Conservation (phyloP, 2,329 filamentous ascomycete species). For the Furcasterigmium furcatum region DNA sequence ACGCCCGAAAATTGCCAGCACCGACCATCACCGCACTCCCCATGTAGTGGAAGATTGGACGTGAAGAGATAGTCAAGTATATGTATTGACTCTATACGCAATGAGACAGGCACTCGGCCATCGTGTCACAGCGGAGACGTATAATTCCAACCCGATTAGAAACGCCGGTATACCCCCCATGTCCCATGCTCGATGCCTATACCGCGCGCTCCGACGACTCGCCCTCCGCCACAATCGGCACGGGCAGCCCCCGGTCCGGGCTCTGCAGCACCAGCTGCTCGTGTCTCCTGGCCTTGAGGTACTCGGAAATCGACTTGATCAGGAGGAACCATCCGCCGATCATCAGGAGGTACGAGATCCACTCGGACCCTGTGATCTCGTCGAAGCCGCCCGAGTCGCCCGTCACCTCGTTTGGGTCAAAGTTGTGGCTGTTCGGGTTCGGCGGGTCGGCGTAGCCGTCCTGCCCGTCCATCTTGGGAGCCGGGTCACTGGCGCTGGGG, state of each 20-base stretch:
- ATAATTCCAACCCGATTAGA: no score
- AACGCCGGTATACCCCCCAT: not conserved
- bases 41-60: no score
- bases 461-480: conserved; percentile 41
- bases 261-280: conserved; percentile 92
- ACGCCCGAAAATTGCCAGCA: no score
- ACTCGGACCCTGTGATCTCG: conserved; percentile 73
- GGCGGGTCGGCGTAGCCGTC: conserved; percentile 67
- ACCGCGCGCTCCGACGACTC: conserved; percentile 78
- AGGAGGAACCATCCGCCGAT: conserved; percentile 97
- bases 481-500: conserved; percentile 27
- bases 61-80: no score
- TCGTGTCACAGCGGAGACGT: not conserved
- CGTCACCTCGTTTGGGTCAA: conserved; percentile 69
- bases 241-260: conserved; percentile 79
- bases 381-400: conserved; percentile 37
- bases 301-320: conserved; percentile 90
- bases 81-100: no score
- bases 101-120: not conserved
- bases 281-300: conserved; percentile 80
- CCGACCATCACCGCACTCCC: no score
- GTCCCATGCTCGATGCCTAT: conserved; percentile 26
- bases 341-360: conserved; percentile 91
- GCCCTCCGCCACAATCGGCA: conserved; percentile 83
- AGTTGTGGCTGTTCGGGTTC: conserved; percentile 88